Evolutionary conservation across 148 eudicot species (phyloP), one percentile per base, ranked within the genome.

Genomic region (Polygonum maritimum): DNA sequence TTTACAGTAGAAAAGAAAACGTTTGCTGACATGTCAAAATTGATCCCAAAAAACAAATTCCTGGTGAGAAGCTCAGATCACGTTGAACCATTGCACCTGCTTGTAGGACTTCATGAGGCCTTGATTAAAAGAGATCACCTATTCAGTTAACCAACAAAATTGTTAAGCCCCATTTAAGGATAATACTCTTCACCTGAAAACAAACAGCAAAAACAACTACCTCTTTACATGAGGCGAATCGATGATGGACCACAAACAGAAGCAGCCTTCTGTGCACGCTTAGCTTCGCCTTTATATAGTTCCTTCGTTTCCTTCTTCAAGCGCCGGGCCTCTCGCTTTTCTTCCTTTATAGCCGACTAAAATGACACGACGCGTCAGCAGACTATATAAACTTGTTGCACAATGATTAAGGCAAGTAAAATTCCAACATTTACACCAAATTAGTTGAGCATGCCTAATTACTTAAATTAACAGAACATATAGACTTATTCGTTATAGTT

Each of bases 171-270:
- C 69, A 7, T 9, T 19, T 2, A 31, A 18, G 7, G 16, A 1
- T 7, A 31, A 31, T 33, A 13, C 3, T 11, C 36, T 18, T 36
- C 9, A 4, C 1, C 18, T 12, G 1, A 13, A 0, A 19, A 55
- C 5, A 31, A 15, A 62, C 3, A 65, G 2, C 1, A 1, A 10
- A 60, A 60, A 11, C 44, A 22, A 15, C 15, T 33, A 36, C 71
- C 44, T 38, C 45, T 38, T 21, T 71, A 95, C 91, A 83, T 86
- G 69, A 92, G 91, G 85, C 87, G 99, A 77, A 89, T 88, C 80
- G 98, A 83, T 36, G 99, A 92, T 83, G 98, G 98, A 45, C 98
- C 98, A 39, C 89, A 84, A 76, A 85, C 73, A 49, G 99, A 97
- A 77, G 89, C 94, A 77, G 91, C 94, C 82, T 81, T 89, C 87